A percentile compares a stretch with the other conserved stretches of the same genome.
These are phyloP conservation scores for Fusarium compactum DNA, from an alignment of 2,329 filamentous ascomycete genomes.

Conservation along the genomic window DNA sequence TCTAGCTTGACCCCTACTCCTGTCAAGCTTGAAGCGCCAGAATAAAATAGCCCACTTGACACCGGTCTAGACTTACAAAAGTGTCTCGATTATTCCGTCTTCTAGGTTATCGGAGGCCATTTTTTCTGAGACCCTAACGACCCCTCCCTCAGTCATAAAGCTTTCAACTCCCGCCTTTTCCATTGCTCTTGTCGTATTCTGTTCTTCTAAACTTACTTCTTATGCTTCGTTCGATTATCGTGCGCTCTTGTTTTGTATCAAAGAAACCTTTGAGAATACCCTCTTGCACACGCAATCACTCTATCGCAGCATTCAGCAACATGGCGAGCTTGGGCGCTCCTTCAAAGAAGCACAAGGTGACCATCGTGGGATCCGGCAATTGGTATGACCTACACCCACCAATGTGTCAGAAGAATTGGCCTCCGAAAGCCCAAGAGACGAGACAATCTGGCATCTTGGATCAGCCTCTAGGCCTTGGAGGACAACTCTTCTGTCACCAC, in stretches of 20 bases:
- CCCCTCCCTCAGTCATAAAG: slow-evolving; percentile 43
- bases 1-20: slow-evolving; percentile 15
- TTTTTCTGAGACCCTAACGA: slow-evolving; percentile 4
- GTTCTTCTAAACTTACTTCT: not conserved
- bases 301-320: slow-evolving; percentile 42
- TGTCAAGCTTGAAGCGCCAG: not conserved
- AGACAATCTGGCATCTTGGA: not conserved
- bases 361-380: slow-evolving; percentile 94
- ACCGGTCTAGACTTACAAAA: not conserved
- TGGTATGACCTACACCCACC: slow-evolving; percentile 69
- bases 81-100: not conserved
- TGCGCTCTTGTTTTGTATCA: slow-evolving; percentile 29
- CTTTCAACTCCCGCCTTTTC: slow-evolving; percentile 15
- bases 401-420: not conserved
- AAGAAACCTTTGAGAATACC: slow-evolving; percentile 29
- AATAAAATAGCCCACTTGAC: not conserved
- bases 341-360: slow-evolving; percentile 88
- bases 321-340: slow-evolving; percentile 61
- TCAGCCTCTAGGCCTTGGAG: not conserved
- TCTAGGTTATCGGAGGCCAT: not conserved
- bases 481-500: not conserved
- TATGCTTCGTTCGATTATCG: slow-evolving; percentile 45
- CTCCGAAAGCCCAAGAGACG: rapidly evolving
- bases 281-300: slow-evolving; percentile 32
- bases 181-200: not conserved